Percentiles rank a stretch among this genome's conserved stretches.
Evolutionary conservation across 108 stramenopile genomes (phyloP).

Genomic region (Skeletonema grethae): DNA sequence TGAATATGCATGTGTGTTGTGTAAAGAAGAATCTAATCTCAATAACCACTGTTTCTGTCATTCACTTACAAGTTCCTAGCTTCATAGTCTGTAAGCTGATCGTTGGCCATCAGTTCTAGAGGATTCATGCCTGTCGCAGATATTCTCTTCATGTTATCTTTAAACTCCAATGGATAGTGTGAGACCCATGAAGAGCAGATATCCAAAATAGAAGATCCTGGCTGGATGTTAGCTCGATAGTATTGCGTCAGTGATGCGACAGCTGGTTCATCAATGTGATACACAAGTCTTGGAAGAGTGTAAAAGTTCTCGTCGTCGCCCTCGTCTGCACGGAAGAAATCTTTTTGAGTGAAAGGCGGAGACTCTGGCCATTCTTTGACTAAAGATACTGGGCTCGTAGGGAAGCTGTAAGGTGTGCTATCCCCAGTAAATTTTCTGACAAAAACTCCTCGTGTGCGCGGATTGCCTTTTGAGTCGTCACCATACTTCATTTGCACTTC

Average conservation of each 20-base stretch:
- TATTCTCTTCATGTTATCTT: conserved; percentile 71
- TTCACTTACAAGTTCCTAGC: conserved; percentile 88
- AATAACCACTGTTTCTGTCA: conserved; percentile 33
- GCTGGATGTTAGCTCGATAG: conserved; percentile 82
- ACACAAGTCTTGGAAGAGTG: conserved; percentile 83
- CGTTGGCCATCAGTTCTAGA: conserved; percentile 87
- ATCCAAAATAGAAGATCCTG: conserved; percentile 83
- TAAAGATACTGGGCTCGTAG: conserved; percentile 56
- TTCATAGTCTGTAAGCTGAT: conserved; percentile 90
- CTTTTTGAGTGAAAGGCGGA: conserved; percentile 75
- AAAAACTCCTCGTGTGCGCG: conserved; percentile 73
- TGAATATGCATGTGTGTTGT: neutral
- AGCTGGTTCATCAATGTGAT: conserved; percentile 93
- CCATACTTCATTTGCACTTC: conserved; percentile 84
- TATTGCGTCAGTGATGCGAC: conserved; percentile 87
- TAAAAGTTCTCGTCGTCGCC: conserved; percentile 86
- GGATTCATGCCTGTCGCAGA: conserved; percentile 90
- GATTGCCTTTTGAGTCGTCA: conserved; percentile 68
- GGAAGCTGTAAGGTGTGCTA: conserved; percentile 77
- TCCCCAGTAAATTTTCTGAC: conserved; percentile 85
- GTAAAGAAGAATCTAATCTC: neutral
- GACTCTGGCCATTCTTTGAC: conserved; percentile 87
- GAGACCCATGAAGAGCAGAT: conserved; percentile 96
- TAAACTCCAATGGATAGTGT: conserved; percentile 82
- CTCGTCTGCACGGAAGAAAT: conserved; percentile 87